Base-by-base conservation (phyloP, 306 rosid genomes). In the Vigna hirtella region DNA sequence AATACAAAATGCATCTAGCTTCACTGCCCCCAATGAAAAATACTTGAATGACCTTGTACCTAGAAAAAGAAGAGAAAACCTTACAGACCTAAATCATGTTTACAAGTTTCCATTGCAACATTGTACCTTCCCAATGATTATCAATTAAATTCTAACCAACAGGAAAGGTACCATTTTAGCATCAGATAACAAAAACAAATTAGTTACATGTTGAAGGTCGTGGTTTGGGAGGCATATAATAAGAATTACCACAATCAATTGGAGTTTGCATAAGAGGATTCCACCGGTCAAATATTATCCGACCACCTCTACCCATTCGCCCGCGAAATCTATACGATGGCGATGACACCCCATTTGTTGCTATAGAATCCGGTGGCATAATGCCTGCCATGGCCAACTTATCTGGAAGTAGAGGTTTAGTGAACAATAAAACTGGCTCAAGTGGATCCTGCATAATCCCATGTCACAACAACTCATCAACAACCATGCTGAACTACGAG, bases 241-340 rank as follows among this genome's bases (percentile, higher is more conserved):
- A 88, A 5, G 99, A 88, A 83, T 86, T 90, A 68, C 97, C 88
- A 62, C 83, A 90, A 82, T 95, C 97, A 51, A 95, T 87, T 43
- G 93, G 91, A 17, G 94, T 87, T 57, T 89, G 99, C 98, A 90
- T 51, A 79, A 93, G 87, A 1, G 96, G 92, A 83, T 95, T 95
- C 96, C 93, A 95, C 73, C 97, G 77, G 70, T 95, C 99, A 72
- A 93, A 95, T 86, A 95, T 84, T 81, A 95, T 86, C 18, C 98
- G 90, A 78, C 99, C 99, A 14, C 99, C 99, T 40, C 98, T 89
- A 72, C 99, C 99, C 16, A 95, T 86, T 86, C 99, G 86, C 51
- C 99, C 99, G 0, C 88, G 92, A 53, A 82, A 85, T 81, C 79
- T 95, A 82, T 64, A 84, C 4, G 96, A 71, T 14, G 89, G 66